Evolutionary conservation across 139 green algal species (phyloP).

Genomic region (Tetradesmus lagerheimii): DNA sequence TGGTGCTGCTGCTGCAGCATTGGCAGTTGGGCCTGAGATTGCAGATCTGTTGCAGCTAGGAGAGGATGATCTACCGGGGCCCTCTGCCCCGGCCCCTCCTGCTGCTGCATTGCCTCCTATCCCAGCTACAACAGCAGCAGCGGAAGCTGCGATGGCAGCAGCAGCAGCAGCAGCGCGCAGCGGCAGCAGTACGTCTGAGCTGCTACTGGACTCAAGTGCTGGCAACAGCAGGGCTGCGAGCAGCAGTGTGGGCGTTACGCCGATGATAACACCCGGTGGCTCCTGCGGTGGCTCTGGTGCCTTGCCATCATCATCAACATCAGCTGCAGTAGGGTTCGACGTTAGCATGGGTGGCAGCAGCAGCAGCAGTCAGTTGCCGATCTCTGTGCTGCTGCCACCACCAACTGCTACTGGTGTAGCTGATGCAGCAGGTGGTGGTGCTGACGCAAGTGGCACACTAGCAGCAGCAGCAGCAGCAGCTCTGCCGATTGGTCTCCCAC

Average conservation of each 20-base stretch:
- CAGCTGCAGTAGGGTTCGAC: background rate
- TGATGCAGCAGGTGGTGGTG: background rate
- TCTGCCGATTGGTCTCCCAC: background rate
- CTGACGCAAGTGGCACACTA: background rate
- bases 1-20: background rate
- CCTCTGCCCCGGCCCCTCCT: slow-evolving; percentile 2
- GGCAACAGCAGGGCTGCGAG: background rate
- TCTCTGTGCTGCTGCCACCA: background rate
- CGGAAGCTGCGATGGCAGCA: slow-evolving; percentile 3
- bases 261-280: background rate
- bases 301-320: too few species aligned
- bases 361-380: background rate
- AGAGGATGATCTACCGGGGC: background rate
- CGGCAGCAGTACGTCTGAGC: background rate
- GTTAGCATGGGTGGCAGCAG: background rate
- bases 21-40: background rate
- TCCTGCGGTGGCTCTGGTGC: background rate
- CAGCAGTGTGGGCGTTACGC: background rate
- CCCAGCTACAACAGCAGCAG: background rate
- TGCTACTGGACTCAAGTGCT: background rate
- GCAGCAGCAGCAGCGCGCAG: slow-evolving; percentile 7
- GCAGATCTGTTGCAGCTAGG: slow-evolving; percentile 36
- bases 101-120: slow-evolving; percentile 24
- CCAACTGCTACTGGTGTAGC: background rate
- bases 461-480: background rate